phyloP scores from a whole-genome alignment of 1,139 yeast genomes.

The Sugiyamaella japonica region DNA sequence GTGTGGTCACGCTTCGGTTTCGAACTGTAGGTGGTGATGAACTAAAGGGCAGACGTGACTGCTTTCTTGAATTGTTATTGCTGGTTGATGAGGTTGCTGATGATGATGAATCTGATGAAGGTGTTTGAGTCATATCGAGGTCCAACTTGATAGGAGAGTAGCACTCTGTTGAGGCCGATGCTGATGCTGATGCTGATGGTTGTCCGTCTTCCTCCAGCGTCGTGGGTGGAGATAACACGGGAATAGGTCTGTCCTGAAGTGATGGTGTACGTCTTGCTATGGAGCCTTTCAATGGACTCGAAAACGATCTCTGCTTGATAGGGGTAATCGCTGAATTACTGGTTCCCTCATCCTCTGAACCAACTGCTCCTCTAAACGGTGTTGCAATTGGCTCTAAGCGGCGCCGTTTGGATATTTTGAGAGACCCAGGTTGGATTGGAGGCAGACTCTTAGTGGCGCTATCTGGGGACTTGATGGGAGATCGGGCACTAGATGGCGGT shows the following conservation, averaged over 20 bases:
- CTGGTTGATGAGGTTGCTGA: not conserved
- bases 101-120: not conserved
- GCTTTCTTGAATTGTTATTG: not conserved
- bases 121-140: not conserved
- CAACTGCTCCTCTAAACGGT: not conserved
- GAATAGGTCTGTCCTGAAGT: conserved; percentile 36
- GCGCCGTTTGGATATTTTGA: conserved; percentile 33
- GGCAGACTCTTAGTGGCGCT: conserved; percentile 27
- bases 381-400: conserved; percentile 31
- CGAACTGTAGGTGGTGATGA: conserved; percentile 10
- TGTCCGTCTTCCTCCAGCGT: conserved; percentile 4
- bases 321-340: conserved; percentile 28
- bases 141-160: not conserved
- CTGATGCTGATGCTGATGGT: not conserved
- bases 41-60: not conserved
- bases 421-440: conserved; percentile 29
- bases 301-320: conserved; percentile 31
- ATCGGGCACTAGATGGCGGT: conserved; percentile 13
- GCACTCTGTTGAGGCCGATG: not conserved
- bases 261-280: conserved; percentile 34
- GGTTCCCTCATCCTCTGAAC: conserved; percentile 3
- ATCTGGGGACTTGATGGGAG: conserved; percentile 31
- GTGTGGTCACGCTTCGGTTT: conserved; percentile 7
- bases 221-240: conserved; percentile 36
- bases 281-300: conserved; percentile 27